phyloP scores from a whole-genome alignment of 805 yeast species.

The Saccharomycopsis fibuligera region DNA sequence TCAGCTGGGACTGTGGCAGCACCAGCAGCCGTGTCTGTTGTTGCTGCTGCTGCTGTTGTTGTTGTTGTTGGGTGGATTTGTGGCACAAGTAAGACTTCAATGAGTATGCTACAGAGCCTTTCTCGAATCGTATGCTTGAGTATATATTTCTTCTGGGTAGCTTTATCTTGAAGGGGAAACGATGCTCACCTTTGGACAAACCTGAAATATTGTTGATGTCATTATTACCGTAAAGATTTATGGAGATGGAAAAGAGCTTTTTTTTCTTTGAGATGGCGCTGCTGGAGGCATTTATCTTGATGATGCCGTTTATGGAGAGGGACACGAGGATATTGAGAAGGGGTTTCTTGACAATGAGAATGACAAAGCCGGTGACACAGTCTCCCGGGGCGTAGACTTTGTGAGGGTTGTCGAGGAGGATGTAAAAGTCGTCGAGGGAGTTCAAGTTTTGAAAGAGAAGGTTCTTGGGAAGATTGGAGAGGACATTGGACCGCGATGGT shows the following conservation, averaged over 20 bases:
- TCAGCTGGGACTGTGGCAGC: too few relatives aligned
- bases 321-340: slow-evolving; percentile 37
- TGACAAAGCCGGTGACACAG: slow-evolving; percentile 55
- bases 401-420: slow-evolving; percentile 69
- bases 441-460: slow-evolving; percentile 14
- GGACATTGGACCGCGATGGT: slow-evolving; percentile 8
- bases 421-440: slow-evolving; percentile 48
- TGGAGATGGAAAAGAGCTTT: slow-evolving; percentile 11
- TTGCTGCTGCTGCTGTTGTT: neutral
- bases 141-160: slow-evolving; percentile 69
- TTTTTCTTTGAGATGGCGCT: slow-evolving; percentile 8
- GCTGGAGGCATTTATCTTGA: slow-evolving; percentile 7
- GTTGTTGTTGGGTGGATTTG: slow-evolving; percentile 6
- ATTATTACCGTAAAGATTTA: slow-evolving; percentile 10
- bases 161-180: slow-evolving; percentile 78
- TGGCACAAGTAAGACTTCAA: slow-evolving; percentile 41
- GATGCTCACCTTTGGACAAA: slow-evolving; percentile 74
- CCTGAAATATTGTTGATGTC: slow-evolving; percentile 29
- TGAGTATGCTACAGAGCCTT: slow-evolving; percentile 70
- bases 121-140: slow-evolving; percentile 75
- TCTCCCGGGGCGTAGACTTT: slow-evolving; percentile 78
- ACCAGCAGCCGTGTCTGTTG: too few relatives aligned
- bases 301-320: slow-evolving; percentile 16
- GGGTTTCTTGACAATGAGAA: slow-evolving; percentile 50
- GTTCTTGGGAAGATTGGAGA: slow-evolving; percentile 6